phyloP scores from a whole-genome alignment of 2,329 filamentous ascomycete genomes.

The Escovopsis weberi region DNA sequence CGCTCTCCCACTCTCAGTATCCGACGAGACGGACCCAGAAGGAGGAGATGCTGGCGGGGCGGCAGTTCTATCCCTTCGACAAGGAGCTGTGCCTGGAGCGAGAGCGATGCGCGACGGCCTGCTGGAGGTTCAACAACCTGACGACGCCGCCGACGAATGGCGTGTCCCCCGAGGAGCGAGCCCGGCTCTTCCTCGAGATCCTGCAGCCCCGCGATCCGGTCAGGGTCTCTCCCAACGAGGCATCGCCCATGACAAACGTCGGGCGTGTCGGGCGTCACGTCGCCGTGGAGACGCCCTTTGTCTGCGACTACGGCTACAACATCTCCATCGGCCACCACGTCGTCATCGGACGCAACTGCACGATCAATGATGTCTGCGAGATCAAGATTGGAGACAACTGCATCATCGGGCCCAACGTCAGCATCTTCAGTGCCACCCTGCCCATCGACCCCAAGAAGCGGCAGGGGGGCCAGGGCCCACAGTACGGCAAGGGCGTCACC shows the following conservation, averaged over 20 bases:
- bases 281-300: conserved; percentile 75
- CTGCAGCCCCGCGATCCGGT: conserved; percentile 46
- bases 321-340: conserved; percentile 77
- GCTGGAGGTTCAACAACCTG: conserved; percentile 71
- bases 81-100: conserved; percentile 68
- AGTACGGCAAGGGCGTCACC: conserved; percentile 54
- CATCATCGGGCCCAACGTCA: conserved; percentile 72
- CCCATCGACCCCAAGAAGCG: conserved; percentile 59
- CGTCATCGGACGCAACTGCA: conserved; percentile 68
- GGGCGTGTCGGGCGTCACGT: conserved; percentile 61
- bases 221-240: conserved; percentile 39
- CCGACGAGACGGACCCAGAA: conserved; percentile 50
- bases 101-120: conserved; percentile 66
- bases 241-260: conserved; percentile 35
- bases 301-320: conserved; percentile 93
- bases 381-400: conserved; percentile 69
- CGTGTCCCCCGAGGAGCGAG: conserved; percentile 52
- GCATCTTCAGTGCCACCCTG: conserved; percentile 62
- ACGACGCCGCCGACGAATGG: conserved; percentile 61
- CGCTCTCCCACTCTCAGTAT: conserved; percentile 41
- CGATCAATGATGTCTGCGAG: conserved; percentile 71
- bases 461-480: conserved; percentile 58
- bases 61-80: conserved; percentile 67
- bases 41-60: conserved; percentile 74
- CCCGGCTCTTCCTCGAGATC: conserved; percentile 57